Evolutionary conservation across 2,329 filamentous ascomycete species (phyloP).

Genomic region (Botryotinia convoluta): DNA sequence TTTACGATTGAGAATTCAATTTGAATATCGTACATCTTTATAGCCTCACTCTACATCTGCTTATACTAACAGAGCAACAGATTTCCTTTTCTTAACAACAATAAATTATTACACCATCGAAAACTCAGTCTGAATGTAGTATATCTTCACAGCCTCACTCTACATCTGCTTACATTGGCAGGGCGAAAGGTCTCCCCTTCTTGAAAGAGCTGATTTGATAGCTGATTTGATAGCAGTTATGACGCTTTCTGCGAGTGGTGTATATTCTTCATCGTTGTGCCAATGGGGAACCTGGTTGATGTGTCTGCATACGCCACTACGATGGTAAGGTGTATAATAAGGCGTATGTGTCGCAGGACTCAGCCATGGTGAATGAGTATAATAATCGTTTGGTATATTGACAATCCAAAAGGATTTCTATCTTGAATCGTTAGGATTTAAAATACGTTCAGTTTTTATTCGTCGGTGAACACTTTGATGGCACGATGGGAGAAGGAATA

Average conservation of each 20-base stretch:
- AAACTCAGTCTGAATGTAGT: not conserved
- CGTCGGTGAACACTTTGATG: no score
- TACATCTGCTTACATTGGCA: not conserved
- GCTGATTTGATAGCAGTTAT: not conserved
- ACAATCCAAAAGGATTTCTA: not conserved
- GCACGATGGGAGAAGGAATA: not conserved
- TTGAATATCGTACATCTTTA: not conserved
- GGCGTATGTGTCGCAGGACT: not conserved
- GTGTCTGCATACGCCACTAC: not conserved
- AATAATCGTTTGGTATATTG: not conserved
- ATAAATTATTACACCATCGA: no score
- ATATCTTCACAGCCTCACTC: not conserved
- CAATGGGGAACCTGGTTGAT: not conserved
- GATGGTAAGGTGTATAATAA: not conserved
- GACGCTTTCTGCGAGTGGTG: not conserved
- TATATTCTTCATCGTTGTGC: not conserved
- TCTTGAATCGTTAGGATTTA: not conserved
- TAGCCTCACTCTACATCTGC: not conserved
- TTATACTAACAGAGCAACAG: not conserved
- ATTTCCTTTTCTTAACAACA: not conserved
- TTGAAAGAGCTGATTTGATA: not conserved
- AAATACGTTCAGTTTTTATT: no score
- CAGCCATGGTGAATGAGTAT: not conserved
- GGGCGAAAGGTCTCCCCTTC: fast-evolving
- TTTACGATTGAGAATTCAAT: not conserved